These are phyloP conservation scores for Urostyla sp. DNA, from an alignment of 73 alveolate species.

Conservation along the genomic window DNA sequence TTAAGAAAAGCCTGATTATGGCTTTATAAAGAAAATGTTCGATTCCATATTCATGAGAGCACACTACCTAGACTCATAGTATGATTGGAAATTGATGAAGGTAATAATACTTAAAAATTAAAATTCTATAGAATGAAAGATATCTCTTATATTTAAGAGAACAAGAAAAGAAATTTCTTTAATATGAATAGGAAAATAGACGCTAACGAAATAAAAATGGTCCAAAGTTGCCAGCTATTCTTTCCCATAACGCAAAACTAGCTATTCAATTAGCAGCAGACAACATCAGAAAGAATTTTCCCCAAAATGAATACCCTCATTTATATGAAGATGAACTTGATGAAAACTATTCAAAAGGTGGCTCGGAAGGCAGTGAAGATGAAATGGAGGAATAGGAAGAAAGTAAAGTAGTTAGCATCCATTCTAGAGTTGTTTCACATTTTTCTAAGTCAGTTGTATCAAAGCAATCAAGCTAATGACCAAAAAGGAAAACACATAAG, in stretches of 20 bases:
- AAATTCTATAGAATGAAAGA: background rate
- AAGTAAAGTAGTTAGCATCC: no score
- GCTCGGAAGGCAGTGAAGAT: no score
- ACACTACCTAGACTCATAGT: background rate
- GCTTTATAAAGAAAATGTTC: slow-evolving; percentile 20
- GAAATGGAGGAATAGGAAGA: no score
- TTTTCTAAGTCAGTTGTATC: no score
- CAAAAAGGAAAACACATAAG: no score
- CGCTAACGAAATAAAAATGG: slow-evolving; percentile 26
- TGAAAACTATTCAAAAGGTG: no score
- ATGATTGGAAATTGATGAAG: slow-evolving; percentile 25
- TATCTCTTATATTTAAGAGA: background rate
- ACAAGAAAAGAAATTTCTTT: slow-evolving; percentile 20
- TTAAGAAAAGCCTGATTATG: slow-evolving; percentile 56
- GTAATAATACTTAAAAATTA: background rate
- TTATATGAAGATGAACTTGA: no score
- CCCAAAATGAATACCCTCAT: no score
- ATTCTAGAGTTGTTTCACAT: no score
- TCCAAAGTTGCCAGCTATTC: slow-evolving; percentile 7
- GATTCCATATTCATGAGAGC: slow-evolving; percentile 37
- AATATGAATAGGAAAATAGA: slow-evolving; percentile 28
- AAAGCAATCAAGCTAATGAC: no score
- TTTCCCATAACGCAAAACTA: background rate
- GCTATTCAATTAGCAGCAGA: slow-evolving; percentile 7
- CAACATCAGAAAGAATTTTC: background rate